Conservation (phyloP, 148 eudicot genomes). For the Camellia lanceoleosa region DNA sequence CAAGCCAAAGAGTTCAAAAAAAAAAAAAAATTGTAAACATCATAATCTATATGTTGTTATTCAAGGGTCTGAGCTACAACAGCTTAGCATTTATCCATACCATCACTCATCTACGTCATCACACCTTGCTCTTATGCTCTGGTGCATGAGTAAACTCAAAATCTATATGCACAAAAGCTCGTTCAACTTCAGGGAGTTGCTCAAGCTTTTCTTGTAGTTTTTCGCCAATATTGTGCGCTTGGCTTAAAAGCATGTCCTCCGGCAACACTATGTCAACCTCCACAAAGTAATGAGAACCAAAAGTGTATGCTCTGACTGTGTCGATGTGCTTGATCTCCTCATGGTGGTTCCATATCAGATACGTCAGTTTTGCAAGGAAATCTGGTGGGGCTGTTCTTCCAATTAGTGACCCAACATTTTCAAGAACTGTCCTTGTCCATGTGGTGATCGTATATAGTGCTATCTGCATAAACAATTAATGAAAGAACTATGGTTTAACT, state of each 20-base stretch:
- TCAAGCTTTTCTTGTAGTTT: conserved; percentile 54
- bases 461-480: conserved; percentile 23
- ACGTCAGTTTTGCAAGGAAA: conserved; percentile 40
- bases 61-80: too few relatives aligned
- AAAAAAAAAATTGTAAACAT: too few relatives aligned
- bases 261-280: conserved; percentile 64
- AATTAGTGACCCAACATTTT: conserved; percentile 71
- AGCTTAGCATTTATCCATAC: too few relatives aligned
- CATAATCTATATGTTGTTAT: too few relatives aligned
- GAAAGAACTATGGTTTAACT: background rate
- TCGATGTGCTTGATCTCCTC: conserved; percentile 50
- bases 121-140: conserved; percentile 39
- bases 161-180: conserved; percentile 60
- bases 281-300: conserved; percentile 59
- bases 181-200: conserved; percentile 45
- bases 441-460: conserved; percentile 50
- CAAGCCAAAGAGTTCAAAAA: too few relatives aligned
- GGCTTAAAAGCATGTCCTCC: conserved; percentile 37
- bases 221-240: conserved; percentile 55
- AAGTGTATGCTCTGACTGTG: conserved; percentile 56
- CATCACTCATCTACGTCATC: background rate
- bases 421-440: conserved; percentile 49
- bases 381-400: conserved; percentile 54
- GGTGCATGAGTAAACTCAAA: conserved; percentile 48
- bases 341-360: conserved; percentile 56